Percentiles rank a stretch among this genome's conserved stretches.
phyloP scores from a whole-genome alignment of 2,329 filamentous ascomycete genomes.

The Exophiala bonariae region DNA sequence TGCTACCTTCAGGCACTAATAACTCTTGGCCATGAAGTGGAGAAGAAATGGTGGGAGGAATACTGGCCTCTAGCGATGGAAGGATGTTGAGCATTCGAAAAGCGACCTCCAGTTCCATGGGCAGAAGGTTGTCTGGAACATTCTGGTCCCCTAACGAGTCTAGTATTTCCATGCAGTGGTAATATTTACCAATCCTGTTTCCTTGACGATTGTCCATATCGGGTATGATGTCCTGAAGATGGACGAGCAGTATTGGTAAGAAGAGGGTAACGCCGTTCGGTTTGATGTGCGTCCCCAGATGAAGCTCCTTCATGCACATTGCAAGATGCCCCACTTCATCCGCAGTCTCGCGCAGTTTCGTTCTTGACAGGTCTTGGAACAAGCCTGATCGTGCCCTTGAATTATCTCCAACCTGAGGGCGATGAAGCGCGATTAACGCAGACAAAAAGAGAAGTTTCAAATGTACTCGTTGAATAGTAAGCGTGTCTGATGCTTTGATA shows the following conservation, averaged over 20 bases:
- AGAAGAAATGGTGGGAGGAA: background rate
- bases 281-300: slow-evolving; percentile 74
- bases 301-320: slow-evolving; percentile 67
- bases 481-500: background rate
- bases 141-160: slow-evolving; percentile 5
- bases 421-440: slow-evolving; percentile 85
- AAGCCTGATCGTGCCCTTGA: slow-evolving; percentile 43
- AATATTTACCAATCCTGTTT: slow-evolving; percentile 12
- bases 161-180: slow-evolving; percentile 11
- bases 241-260: slow-evolving; percentile 88
- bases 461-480: slow-evolving; percentile 67
- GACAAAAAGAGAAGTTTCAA: slow-evolving; percentile 93
- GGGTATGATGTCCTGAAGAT: slow-evolving; percentile 77
- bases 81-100: slow-evolving; percentile 11
- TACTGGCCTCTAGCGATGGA: slow-evolving; percentile 2
- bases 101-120: slow-evolving; percentile 7
- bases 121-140: slow-evolving; percentile 1
- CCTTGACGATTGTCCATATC: background rate
- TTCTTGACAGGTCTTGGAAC: slow-evolving; percentile 73
- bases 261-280: slow-evolving; percentile 89
- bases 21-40: no score
- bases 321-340: slow-evolving; percentile 82
- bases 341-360: slow-evolving; percentile 79
- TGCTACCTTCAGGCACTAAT: no score
- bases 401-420: slow-evolving; percentile 73